A percentile compares a stretch with the other conserved stretches of the same genome.
phyloP scores from a whole-genome alignment of 805 yeast genomes.

The Candida rishiriensis region DNA sequence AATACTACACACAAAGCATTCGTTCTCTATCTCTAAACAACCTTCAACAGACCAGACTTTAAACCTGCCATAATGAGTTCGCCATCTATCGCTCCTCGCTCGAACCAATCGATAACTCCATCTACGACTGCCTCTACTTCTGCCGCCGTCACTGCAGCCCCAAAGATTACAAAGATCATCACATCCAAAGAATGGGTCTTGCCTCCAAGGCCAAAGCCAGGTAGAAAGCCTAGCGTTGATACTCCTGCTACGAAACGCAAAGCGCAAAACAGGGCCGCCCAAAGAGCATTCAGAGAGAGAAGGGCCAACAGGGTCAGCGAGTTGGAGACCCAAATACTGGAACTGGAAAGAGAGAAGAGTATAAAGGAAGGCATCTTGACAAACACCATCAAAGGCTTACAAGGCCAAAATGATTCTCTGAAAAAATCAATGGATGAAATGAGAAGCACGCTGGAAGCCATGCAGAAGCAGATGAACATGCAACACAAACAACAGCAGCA shows the following conservation, averaged over 20 bases:
- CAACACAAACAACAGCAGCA: conserved; percentile 1
- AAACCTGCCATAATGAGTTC: conserved; percentile 13
- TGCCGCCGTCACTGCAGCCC: conserved; percentile 5
- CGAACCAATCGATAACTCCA: conserved; percentile 16
- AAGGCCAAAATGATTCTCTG: conserved; percentile 41
- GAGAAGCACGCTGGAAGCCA: conserved; percentile 18
- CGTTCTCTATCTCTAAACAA: too few species aligned
- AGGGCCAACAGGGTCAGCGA: conserved; percentile 79
- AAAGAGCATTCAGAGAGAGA: conserved; percentile 84
- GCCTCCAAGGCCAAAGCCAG: conserved; percentile 62
- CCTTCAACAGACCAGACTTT: too few species aligned
- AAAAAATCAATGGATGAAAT: conserved; percentile 39
- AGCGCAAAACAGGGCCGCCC: conserved; percentile 93
- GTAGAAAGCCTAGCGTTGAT: conserved; percentile 46
- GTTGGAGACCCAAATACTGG: conserved; percentile 63
- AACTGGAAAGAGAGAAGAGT: conserved; percentile 63
- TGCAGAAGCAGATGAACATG: conserved; percentile 13
- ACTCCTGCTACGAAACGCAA: conserved; percentile 82
- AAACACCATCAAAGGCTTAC: conserved; percentile 46
- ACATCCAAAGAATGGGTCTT: conserved; percentile 57
- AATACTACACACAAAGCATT: too few species aligned
- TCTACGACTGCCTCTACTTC: conserved; percentile 6
- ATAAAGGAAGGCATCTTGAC: conserved; percentile 51
- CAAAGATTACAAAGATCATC: conserved; percentile 43
- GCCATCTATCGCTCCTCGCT: conserved; percentile 20